A percentile compares a stretch with the other conserved stretches of the same genome.
These are phyloP conservation scores for Marasmius oreades DNA, from an alignment of 1,284 basidiomycete genomes.

Conservation along the genomic window DNA sequence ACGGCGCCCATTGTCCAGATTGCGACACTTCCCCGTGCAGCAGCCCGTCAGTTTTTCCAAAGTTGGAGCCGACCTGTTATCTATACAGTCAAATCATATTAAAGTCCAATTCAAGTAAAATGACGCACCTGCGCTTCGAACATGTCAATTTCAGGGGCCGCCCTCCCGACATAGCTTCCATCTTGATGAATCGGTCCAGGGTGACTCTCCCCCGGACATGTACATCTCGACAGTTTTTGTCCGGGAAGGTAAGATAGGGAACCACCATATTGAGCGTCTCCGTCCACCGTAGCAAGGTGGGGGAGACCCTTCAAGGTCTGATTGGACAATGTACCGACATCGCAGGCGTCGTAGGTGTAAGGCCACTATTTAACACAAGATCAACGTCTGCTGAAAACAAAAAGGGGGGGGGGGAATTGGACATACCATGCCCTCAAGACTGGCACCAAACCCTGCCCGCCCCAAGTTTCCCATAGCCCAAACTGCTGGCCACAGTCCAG, in stretches of 20 bases:
- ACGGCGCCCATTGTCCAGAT: conserved; percentile 47
- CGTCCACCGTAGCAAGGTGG: conserved; percentile 24
- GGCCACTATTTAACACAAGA: conserved; percentile 50
- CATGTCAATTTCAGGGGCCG: conserved; percentile 85
- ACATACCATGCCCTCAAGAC: conserved; percentile 43
- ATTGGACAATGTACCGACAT: conserved; percentile 63
- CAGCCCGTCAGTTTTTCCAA: conserved; percentile 1
- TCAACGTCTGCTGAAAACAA: too few species aligned
- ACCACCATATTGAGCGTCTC: conserved; percentile 22
- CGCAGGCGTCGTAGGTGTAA: conserved; percentile 75
- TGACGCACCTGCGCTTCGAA: conserved; percentile 61
- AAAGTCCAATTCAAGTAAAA: not conserved
- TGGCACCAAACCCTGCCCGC: conserved; percentile 46
- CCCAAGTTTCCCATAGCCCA: conserved; percentile 66
- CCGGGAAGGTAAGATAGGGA: conserved; percentile 70
- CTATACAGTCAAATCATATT: too few species aligned
- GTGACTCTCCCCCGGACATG: conserved; percentile 78
- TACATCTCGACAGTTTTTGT: conserved; percentile 78
- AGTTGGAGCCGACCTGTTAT: not conserved
- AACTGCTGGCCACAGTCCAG: conserved; percentile 67
- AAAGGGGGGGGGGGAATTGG: not conserved
- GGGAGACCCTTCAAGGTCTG: conserved; percentile 36
- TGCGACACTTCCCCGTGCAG: conserved; percentile 47
- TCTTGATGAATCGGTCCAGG: conserved; percentile 69
- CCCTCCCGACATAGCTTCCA: conserved; percentile 68